A percentile compares a stretch with the other conserved stretches of the same genome.
phyloP scores from a whole-genome alignment of 2,329 filamentous ascomycete species.

The Exophiala oligosperma region DNA sequence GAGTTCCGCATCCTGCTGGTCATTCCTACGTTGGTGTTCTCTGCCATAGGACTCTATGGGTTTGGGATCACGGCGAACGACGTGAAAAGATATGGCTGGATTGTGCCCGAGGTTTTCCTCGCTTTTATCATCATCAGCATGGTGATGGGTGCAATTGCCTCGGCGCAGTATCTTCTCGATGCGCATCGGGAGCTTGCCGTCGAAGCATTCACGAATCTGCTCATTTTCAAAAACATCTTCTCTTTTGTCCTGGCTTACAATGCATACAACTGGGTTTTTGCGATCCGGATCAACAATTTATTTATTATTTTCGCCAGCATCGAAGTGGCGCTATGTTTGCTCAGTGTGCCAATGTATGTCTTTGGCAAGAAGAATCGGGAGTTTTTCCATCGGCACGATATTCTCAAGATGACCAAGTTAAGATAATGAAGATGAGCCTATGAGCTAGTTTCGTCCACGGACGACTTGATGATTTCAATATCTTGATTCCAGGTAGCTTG shows the following conservation, averaged over 20 bases:
- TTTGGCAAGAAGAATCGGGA: constrained; percentile 75
- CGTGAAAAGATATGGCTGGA: constrained; percentile 64
- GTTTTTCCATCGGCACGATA: constrained; percentile 73
- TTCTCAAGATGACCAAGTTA: constrained; percentile 56
- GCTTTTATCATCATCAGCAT: constrained; percentile 82
- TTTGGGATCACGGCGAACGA: constrained; percentile 74
- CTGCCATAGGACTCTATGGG: constrained; percentile 76
- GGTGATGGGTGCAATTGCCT: constrained; percentile 86
- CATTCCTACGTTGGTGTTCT: constrained; percentile 76
- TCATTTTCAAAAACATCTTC: constrained; percentile 95
- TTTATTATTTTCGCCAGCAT: constrained; percentile 75
- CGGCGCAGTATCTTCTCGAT: constrained; percentile 86
- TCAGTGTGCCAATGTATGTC: constrained; percentile 75
- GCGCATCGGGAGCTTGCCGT: constrained; percentile 87
- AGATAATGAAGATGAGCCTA: constrained; percentile 22
- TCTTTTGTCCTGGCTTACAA: constrained; percentile 81
- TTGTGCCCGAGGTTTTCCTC: constrained; percentile 78
- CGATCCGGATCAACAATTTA: constrained; percentile 54
- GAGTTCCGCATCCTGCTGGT: constrained; percentile 86
- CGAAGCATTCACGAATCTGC: constrained; percentile 84
- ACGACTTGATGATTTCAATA: too few relatives aligned
- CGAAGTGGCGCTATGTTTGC: constrained; percentile 72
- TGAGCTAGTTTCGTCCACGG: neutral
- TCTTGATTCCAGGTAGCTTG: too few relatives aligned
- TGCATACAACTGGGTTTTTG: constrained; percentile 79